Conservation (phyloP, 2,329 filamentous ascomycete genomes). For the Monilinia fructicola region DNA sequence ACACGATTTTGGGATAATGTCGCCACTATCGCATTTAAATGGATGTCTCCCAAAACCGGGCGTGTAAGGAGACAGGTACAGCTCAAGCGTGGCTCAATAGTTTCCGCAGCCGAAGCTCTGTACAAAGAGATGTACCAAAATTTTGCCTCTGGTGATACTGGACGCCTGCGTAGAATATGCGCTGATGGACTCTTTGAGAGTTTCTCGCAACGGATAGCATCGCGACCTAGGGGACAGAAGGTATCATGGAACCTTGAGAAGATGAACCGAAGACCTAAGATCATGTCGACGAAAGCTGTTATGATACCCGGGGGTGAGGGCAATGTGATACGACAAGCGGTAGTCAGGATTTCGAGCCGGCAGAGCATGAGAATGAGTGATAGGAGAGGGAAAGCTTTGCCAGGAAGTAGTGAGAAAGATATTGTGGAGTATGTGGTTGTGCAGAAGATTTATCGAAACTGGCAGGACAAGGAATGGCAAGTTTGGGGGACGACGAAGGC, state of each 20-base stretch:
- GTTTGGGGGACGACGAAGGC: conserved; percentile 63
- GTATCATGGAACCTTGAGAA: conserved; percentile 56
- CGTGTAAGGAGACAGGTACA: conserved; percentile 39
- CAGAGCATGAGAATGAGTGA: conserved; percentile 51
- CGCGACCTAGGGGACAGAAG: conserved; percentile 48
- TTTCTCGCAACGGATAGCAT: conserved; percentile 54
- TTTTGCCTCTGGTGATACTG: conserved; percentile 58
- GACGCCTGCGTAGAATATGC: conserved; percentile 54
- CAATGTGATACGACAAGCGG: conserved; percentile 53
- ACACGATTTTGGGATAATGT: conserved; percentile 32
- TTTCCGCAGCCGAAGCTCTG: conserved; percentile 56
- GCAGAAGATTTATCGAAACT: conserved; percentile 48
- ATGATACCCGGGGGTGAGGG: conserved; percentile 47
- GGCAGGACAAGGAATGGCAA: conserved; percentile 55
- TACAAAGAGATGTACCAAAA: conserved; percentile 62
- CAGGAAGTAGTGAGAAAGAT: conserved; percentile 51
- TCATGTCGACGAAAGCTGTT: conserved; percentile 54
- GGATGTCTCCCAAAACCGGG: conserved; percentile 26
- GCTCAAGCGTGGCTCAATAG: conserved; percentile 45
- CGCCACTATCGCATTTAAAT: conserved; percentile 29
- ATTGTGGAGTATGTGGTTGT: conserved; percentile 66
- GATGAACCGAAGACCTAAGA: conserved; percentile 45
- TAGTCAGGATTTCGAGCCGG: conserved; percentile 58
- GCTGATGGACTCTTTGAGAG: conserved; percentile 51
- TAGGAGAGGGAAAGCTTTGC: conserved; percentile 42